Percentiles rank a stretch among this genome's conserved stretches.
phyloP scores from a whole-genome alignment of 1,139 yeast genomes.

The Zygosaccharomyces pseudobailii region DNA sequence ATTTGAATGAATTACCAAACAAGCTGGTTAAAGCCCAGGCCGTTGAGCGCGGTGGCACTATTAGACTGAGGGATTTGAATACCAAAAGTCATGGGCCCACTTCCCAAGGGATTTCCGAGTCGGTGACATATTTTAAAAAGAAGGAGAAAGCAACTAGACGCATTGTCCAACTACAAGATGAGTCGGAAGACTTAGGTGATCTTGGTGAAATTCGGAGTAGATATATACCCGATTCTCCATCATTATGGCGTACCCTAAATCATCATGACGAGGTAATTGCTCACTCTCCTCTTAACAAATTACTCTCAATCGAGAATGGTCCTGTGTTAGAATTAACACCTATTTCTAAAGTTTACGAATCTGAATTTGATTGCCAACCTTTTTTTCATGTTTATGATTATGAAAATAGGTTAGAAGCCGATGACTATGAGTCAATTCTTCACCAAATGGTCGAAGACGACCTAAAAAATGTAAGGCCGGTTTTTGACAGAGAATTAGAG shows the following conservation, averaged over 20 bases:
- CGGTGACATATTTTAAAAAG: constrained; percentile 11
- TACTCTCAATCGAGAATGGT: constrained; percentile 2
- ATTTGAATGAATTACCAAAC: neutral
- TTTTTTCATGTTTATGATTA: constrained; percentile 21
- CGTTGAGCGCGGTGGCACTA: neutral
- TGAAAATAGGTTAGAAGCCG: constrained; percentile 19
- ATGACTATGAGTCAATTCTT: constrained; percentile 23
- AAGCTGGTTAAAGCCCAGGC: neutral
- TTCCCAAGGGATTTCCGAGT: constrained; percentile 5
- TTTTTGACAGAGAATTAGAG: constrained; percentile 27
- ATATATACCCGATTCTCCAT: constrained; percentile 18
- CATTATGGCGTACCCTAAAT: constrained; percentile 8
- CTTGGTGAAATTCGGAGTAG: constrained; percentile 10
- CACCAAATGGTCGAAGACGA: constrained; percentile 20
- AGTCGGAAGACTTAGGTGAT: constrained; percentile 1
- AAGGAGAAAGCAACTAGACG: constrained; percentile 9
- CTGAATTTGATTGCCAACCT: constrained; percentile 21
- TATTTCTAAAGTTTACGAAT: constrained; percentile 6
- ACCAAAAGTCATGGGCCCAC: neutral
- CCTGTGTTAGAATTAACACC: constrained; percentile 8
- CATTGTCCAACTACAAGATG: constrained; percentile 1
- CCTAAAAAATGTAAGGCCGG: constrained; percentile 12
- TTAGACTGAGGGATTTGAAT: constrained; percentile 9
- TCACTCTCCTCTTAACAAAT: neutral
- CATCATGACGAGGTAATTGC: neutral